Evolutionary conservation across 2,329 filamentous ascomycete genomes (phyloP).

Genomic region (Stemphylium vesicarium): DNA sequence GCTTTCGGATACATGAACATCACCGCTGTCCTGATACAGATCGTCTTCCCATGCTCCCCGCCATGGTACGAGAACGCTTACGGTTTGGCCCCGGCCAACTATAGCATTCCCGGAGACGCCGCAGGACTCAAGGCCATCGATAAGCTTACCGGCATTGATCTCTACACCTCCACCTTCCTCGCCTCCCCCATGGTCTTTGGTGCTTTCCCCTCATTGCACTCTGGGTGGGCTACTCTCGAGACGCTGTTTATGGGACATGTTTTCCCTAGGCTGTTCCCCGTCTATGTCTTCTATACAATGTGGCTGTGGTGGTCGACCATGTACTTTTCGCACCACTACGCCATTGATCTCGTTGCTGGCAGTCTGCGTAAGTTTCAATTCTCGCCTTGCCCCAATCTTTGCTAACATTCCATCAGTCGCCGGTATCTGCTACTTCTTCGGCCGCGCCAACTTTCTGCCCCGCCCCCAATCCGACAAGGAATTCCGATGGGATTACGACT

Average conservation of each 20-base stretch:
- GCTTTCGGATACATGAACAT: conserved; percentile 94
- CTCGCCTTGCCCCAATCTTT: background rate
- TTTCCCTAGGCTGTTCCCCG: conserved; percentile 80
- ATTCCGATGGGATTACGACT: conserved; percentile 95
- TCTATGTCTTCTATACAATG: conserved; percentile 83
- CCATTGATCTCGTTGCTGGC: conserved; percentile 87
- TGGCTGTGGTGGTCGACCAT: conserved; percentile 99
- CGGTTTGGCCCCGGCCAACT: conserved; percentile 87
- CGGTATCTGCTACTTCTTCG: conserved; percentile 79
- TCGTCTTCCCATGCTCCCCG: conserved; percentile 90
- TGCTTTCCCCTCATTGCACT: conserved; percentile 92
- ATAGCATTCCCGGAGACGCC: conserved; percentile 87
- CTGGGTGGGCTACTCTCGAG: conserved; percentile 85
- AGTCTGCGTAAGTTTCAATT: conserved; percentile 61
- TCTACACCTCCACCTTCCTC: conserved; percentile 92
- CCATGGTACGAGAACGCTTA: conserved; percentile 97
- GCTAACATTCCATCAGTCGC: conserved; percentile 56
- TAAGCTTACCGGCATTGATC: conserved; percentile 84
- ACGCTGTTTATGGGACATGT: conserved; percentile 91
- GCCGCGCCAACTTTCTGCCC: conserved; percentile 80
- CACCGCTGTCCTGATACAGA: conserved; percentile 83
- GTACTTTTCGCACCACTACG: conserved; percentile 97
- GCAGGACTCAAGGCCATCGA: conserved; percentile 90
- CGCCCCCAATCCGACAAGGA: conserved; percentile 82
- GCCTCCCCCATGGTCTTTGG: conserved; percentile 92